Conservation (phyloP, 2,329 filamentous ascomycete genomes). For the Thielaviopsis ethacetica region DNA sequence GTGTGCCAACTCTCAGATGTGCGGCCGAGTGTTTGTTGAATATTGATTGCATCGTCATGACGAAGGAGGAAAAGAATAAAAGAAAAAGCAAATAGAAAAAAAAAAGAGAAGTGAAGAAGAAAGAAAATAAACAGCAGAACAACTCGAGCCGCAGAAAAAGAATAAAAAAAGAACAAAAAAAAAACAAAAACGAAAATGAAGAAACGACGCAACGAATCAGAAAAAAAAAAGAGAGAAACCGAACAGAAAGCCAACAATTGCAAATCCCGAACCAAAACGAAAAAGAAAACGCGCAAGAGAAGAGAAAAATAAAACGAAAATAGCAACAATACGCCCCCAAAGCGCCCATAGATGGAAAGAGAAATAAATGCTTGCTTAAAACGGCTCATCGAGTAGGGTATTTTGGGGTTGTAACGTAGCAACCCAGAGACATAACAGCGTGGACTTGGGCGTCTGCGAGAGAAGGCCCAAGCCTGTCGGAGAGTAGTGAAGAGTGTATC, state of each 20-base stretch:
- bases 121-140: neutral
- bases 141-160: too few species aligned
- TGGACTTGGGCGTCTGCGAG: neutral
- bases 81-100: neutral
- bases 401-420: neutral
- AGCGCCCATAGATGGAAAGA: neutral
- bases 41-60: neutral
- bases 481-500: neutral
- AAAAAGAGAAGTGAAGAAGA: neutral
- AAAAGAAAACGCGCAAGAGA: neutral
- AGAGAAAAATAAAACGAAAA: neutral
- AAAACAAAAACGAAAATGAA: neutral
- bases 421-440: neutral
- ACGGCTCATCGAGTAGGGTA: neutral
- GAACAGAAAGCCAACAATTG: neutral
- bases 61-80: neutral
- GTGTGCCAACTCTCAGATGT: too few species aligned
- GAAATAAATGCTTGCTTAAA: neutral
- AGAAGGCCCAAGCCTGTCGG: neutral
- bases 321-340: constrained; percentile 1
- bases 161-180: neutral
- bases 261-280: constrained; percentile 1
- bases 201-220: neutral
- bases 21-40: neutral
- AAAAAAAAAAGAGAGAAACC: constrained; percentile 1